phyloP scores from a whole-genome alignment of 371 early-diverging fungal species.

The Mucor velutinosus region DNA sequence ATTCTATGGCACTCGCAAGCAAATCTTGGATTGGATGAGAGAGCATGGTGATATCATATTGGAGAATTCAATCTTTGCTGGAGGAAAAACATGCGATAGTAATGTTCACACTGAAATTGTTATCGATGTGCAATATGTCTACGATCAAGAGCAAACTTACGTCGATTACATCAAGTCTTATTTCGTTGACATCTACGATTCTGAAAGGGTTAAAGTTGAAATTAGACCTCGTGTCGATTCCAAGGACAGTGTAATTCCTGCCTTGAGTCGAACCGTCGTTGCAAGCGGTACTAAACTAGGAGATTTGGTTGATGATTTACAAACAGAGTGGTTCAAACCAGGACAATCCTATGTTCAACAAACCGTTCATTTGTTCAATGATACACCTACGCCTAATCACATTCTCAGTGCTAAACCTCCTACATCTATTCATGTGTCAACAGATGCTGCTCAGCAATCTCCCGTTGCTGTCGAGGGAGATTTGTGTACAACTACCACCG shows the following conservation, averaged over 20 bases:
- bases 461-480: not conserved
- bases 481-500: not conserved
- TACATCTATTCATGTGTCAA: slow-evolving; percentile 12
- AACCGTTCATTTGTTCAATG: slow-evolving; percentile 38
- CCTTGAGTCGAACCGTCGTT: slow-evolving; percentile 30
- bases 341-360: slow-evolving; percentile 39
- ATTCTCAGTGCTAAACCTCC: slow-evolving; percentile 46
- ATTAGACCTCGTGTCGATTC: slow-evolving; percentile 44
- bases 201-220: slow-evolving; percentile 44
- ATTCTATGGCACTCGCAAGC: slow-evolving; percentile 47
- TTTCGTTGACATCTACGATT: slow-evolving; percentile 40
- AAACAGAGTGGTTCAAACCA: slow-evolving; percentile 45
- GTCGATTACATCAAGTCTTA: slow-evolving; percentile 38
- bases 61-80: slow-evolving; percentile 36
- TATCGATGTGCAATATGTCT: slow-evolving; percentile 40
- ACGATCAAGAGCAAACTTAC: slow-evolving; percentile 42
- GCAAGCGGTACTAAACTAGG: slow-evolving; percentile 31
- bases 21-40: slow-evolving; percentile 47
- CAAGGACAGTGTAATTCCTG: slow-evolving; percentile 35
- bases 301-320: slow-evolving; percentile 42
- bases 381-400: slow-evolving; percentile 35
- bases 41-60: slow-evolving; percentile 35
- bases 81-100: slow-evolving; percentile 1
- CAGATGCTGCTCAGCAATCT: not conserved
- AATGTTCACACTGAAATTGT: slow-evolving; percentile 38